Evolutionary conservation across 805 yeast species (phyloP), one percentile per base, ranked within the genome.

Genomic region (Candida wancherniae): DNA sequence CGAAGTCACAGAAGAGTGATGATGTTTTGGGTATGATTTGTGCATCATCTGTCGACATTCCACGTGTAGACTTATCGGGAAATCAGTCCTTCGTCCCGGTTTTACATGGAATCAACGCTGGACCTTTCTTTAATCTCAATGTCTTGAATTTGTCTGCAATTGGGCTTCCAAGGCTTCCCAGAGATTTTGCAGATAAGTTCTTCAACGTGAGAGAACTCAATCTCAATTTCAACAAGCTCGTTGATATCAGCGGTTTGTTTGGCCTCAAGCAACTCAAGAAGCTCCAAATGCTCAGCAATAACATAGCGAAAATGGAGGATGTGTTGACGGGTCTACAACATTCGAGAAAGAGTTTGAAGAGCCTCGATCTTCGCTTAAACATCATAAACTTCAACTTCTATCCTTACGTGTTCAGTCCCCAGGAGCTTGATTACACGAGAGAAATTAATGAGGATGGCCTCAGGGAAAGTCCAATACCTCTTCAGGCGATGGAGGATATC

Each of bases 371-470:
- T 28, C 55, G 79, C 21, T 63, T 73, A 33, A 74, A 74, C 40
- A 70, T 75, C 10, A 37, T 71, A 16, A 72, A 67, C 24, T 51
- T 57, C 24, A 67, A 61, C 8, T 56, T 69, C 28, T 73, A 74
- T 45, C 77, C 80, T 1, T 72, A 63, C 42, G 74, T 74, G 2
- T 73, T 74, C 49, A 67, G 65, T 38, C 70, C 71, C 4, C 59
- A 60, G 6, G 75, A 65, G 29, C 30, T 31, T 4, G 64, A 54
- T 15, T 44, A 44, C 19, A 40, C 39, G 6, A 26, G 38, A 17
- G 26, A 33, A 10, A 23, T 39, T 16, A 33, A 41, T n/a, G 22
- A 19, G 3, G 28, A 20, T 15, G 6, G 16, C 9, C 9, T 15
- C 8, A 9, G 20, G 5, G 39, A 19, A 37, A 57, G 57, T 29